Evolutionary conservation across 2,329 filamentous ascomycete genomes (phyloP).

Genomic region (Penicillium sp.): DNA sequence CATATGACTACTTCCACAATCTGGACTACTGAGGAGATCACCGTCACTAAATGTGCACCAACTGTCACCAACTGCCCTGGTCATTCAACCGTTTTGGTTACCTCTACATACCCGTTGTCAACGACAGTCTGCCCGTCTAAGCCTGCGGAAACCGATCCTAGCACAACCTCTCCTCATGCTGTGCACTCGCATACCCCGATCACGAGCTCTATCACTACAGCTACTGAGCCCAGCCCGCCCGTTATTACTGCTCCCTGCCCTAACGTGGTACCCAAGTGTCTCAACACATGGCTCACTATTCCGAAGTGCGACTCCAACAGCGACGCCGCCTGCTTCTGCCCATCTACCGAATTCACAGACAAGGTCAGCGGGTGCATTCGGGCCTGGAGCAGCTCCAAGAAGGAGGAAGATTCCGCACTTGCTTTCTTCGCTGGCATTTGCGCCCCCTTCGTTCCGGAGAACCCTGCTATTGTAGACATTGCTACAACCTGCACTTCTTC

Average conservation of each 20-base stretch:
- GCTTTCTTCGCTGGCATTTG: slow-evolving; percentile 88
- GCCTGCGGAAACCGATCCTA: not conserved
- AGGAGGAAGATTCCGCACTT: slow-evolving; percentile 67
- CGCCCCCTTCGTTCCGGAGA: slow-evolving; percentile 67
- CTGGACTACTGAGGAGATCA: slow-evolving; percentile 32
- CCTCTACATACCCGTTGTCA: slow-evolving; percentile 54
- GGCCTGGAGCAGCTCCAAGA: slow-evolving; percentile 66
- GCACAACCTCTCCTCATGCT: not conserved
- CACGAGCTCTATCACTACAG: not conserved
- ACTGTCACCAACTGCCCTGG: slow-evolving; percentile 51
- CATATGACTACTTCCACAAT: slow-evolving; percentile 30
- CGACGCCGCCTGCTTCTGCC: slow-evolving; percentile 81
- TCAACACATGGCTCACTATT: slow-evolving; percentile 80
- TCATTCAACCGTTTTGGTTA: slow-evolving; percentile 49
- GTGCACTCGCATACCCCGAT: not conserved
- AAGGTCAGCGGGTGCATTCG: slow-evolving; percentile 77
- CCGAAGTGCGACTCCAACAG: slow-evolving; percentile 78
- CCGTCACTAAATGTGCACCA: slow-evolving; percentile 40
- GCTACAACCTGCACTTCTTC: slow-evolving; percentile 47
- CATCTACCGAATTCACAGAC: slow-evolving; percentile 68
- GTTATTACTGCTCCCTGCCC: slow-evolving; percentile 51
- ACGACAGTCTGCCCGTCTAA: slow-evolving; percentile 56
- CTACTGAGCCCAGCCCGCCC: slow-evolving; percentile 13
- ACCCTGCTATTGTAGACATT: slow-evolving; percentile 65
- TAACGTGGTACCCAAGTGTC: slow-evolving; percentile 73